Base-by-base conservation (phyloP, 768 basidiomycete species). In the Naganishia randhawae region DNA sequence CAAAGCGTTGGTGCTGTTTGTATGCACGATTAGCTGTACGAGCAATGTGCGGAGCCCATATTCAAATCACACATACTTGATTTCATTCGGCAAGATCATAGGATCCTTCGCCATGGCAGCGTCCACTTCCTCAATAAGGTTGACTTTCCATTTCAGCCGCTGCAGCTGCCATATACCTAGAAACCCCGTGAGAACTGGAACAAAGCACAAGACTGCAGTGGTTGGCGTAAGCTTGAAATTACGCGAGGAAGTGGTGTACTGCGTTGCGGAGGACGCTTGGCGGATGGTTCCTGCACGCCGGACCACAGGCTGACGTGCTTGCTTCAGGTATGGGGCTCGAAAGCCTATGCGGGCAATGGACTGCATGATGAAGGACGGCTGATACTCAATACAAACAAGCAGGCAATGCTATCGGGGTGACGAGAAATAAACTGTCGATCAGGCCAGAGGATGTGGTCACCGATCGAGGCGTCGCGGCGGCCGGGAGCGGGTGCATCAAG, bases 81-180 rank as follows among this genome's bases (percentile, higher is more conserved):
- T 87, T 80, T 85, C 85, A 52, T 84, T 84, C 1, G 96, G 96
- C 32, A 99, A 82, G 29, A 82, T 75, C 66, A 99, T 85, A 0
- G 95, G 89, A 35, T 85, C 86, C 17, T 89, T 83, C 70, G 88
- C 84, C 39, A 98, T 81, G 80, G 96, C 95, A 80, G 90, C 87
- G 77, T 96, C 89, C 39, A 98, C 83, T 74, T 97, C 91, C 72
- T 96, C 91, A 70, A 98, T 97, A 61, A 99, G 84, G 63, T 86
- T 85, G 51, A 95, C 83, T 81, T 99, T 99, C 96, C 96, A 99
- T 78, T 90, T 86, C 33, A 98, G 84, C 54, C 96, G 86, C 73
- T 91, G 85, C 35, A 99, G 82, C 81, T 99, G 96, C 95, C 95
- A 98, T 22, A 78, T 86, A 85, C 96, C 95, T 69, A 99, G 82